Percentiles rank a stretch among this genome's conserved stretches.
phyloP scores from a whole-genome alignment of 2,329 filamentous ascomycete genomes.

The Ophiocordyceps unilateralis region DNA sequence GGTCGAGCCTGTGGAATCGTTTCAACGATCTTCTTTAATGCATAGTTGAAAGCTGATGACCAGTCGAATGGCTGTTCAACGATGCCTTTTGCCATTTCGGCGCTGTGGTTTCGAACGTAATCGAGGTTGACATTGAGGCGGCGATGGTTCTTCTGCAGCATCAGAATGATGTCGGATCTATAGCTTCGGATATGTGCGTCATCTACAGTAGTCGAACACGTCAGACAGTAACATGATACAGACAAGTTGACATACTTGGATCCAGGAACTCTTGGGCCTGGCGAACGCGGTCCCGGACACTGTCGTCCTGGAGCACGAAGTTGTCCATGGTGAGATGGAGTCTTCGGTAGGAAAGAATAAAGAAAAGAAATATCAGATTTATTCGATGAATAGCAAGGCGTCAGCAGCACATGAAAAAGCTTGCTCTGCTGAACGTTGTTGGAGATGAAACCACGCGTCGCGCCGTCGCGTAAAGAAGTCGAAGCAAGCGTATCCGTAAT shows the following conservation, averaged over 20 bases:
- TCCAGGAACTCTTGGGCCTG: slow-evolving; percentile 87
- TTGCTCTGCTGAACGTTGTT: neutral
- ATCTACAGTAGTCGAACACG: slow-evolving; percentile 15
- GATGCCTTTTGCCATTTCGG: slow-evolving; percentile 62
- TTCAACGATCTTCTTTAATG: slow-evolving; percentile 74
- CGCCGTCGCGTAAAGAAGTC: neutral
- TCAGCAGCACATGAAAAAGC: neutral
- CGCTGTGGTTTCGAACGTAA: slow-evolving; percentile 75
- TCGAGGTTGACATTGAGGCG: slow-evolving; percentile 64
- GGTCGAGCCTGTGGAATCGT: slow-evolving; percentile 60
- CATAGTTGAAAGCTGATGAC: slow-evolving; percentile 72
- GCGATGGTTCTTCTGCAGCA: slow-evolving; percentile 51
- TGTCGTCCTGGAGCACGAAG: slow-evolving; percentile 67
- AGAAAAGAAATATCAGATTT: too few relatives aligned
- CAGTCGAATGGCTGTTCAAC: slow-evolving; percentile 80
- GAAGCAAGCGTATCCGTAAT: too few relatives aligned
- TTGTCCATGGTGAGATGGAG: slow-evolving; percentile 41
- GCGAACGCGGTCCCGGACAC: slow-evolving; percentile 65
- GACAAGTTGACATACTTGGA: slow-evolving; percentile 45
- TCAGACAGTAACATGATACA: neutral
- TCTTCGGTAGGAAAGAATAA: too few relatives aligned
- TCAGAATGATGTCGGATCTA: slow-evolving; percentile 69
- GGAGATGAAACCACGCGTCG: neutral
- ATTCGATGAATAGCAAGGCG: neutral
- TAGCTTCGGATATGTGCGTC: slow-evolving; percentile 52